Evolutionary conservation across 768 basidiomycete species (phyloP).

Genomic region (Phlebiopsis flavidoalba): DNA sequence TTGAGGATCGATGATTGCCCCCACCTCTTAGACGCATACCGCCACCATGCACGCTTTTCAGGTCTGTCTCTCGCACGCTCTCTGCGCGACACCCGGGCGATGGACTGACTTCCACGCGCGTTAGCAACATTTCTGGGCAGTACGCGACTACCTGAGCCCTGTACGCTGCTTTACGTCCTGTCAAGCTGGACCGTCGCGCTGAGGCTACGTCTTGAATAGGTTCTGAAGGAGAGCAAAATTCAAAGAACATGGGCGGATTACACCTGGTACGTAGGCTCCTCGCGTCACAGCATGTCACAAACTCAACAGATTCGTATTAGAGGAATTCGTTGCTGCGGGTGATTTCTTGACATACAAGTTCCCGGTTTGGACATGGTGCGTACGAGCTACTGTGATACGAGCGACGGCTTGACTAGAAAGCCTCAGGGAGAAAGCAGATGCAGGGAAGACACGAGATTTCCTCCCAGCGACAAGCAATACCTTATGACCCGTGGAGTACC

Average conservation of each 20-base stretch:
- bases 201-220: constrained; percentile 44
- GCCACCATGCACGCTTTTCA: constrained; percentile 45
- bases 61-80: constrained; percentile 17
- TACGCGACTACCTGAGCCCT: constrained; percentile 91
- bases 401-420: neutral
- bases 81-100: neutral
- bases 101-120: constrained; percentile 10
- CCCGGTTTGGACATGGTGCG: constrained; percentile 92
- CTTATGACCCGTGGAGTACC: constrained; percentile 95
- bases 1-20: constrained; percentile 10
- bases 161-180: constrained; percentile 40
- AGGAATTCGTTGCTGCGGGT: constrained; percentile 98
- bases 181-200: constrained; percentile 21
- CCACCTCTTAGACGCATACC: constrained; percentile 7
- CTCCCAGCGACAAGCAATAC: constrained; percentile 96
- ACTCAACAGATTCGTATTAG: constrained; percentile 32
- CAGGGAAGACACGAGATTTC: constrained; percentile 82
- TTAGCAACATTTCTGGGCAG: constrained; percentile 89
- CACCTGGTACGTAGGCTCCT: constrained; percentile 61
- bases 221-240: constrained; percentile 97
- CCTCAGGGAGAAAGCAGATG: constrained; percentile 87
- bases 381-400: neutral
- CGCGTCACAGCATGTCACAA: constrained; percentile 8
- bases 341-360: constrained; percentile 99
- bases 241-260: constrained; percentile 96